Evolutionary conservation across 208 protist species (phyloP), one percentile per base, ranked within the genome.

Genomic region (Acanthamoeba royreba): DNA sequence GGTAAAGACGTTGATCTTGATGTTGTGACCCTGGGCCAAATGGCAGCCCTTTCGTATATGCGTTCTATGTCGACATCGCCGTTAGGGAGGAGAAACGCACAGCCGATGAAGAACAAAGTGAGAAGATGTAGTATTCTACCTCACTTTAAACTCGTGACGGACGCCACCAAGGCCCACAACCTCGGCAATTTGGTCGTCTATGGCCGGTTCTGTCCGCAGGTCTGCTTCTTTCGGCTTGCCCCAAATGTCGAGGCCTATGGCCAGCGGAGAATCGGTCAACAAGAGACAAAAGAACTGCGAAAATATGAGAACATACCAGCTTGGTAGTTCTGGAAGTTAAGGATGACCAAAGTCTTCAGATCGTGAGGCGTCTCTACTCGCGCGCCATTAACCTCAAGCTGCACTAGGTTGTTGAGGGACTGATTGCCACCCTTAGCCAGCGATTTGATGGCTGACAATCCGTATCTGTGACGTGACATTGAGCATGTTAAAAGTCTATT

Each of bases 281-380:
- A 19, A 9, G 13, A 55, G 19, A 55, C 49, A 55, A 19, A 55
- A 25, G 13, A 19, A 9, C 49, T 55, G 49, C 49, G 9, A 19
- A 19, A 9, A 25, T 19, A 55, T 9, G 49, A 19, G 19, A 19
- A 55, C 49, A 25, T 55, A 55, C 49, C 49, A 2, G 77, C 77
- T 55, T 87, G 77, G 47, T 87, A 87, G 77, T 58, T 61, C 77
- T 87, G 47, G 77, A 87, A 87, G 47, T 87, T 87, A 35, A 87
- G 77, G 3, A 87, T 45, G 25, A 87, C 77, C 25, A 87, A 45
- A 13, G 77, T 87, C 42, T 58, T 49, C 31, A 87, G 46, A 45
- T 87, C 77, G 7, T 55, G 43, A 19, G 77, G 77, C 4, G 47
- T 49, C 8, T 87, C 77, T 13, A 49, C n/a, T n/a, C 35, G 22